Percentiles rank a stretch among this genome's conserved stretches.
These are phyloP conservation scores for Fonsecaea erecta DNA, from an alignment of 2,329 filamentous ascomycete genomes.

Conservation along the genomic window DNA sequence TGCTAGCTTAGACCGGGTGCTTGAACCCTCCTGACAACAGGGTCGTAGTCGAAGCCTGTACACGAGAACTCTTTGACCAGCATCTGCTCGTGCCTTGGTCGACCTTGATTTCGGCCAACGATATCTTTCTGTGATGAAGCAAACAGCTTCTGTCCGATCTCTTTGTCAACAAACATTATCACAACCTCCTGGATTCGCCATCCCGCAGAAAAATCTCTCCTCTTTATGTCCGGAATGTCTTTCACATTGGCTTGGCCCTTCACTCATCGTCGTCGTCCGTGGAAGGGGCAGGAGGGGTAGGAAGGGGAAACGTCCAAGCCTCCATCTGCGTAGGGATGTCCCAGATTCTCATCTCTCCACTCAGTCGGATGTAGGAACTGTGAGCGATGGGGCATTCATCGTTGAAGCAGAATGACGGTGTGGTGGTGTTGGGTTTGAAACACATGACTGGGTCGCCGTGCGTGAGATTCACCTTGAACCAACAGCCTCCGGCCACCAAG, in stretches of 20 bases:
- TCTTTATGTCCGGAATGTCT: background rate
- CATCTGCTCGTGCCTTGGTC: too few species aligned
- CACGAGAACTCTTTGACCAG: too few species aligned
- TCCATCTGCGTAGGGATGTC: background rate
- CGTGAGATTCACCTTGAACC: background rate
- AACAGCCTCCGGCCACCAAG: background rate
- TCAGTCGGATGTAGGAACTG: background rate
- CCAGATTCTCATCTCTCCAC: background rate
- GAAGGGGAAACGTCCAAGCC: background rate
- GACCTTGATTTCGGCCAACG: too few species aligned
- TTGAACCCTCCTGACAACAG: too few species aligned
- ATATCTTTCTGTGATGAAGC: too few species aligned
- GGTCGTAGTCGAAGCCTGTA: too few species aligned
- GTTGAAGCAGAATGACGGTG: background rate
- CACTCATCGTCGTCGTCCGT: too few species aligned
- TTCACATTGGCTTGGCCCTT: too few species aligned
- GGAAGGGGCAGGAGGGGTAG: background rate
- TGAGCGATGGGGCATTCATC: background rate
- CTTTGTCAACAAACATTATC: background rate
- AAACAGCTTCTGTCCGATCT: background rate
- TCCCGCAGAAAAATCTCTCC: background rate
- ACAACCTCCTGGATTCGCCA: background rate
- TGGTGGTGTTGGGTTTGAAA: background rate
- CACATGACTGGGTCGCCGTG: background rate
- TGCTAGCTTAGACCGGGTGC: too few species aligned